Evolutionary conservation across 495 filamentous ascomycete genomes (phyloP).

Genomic region (Neurospora sp.): DNA sequence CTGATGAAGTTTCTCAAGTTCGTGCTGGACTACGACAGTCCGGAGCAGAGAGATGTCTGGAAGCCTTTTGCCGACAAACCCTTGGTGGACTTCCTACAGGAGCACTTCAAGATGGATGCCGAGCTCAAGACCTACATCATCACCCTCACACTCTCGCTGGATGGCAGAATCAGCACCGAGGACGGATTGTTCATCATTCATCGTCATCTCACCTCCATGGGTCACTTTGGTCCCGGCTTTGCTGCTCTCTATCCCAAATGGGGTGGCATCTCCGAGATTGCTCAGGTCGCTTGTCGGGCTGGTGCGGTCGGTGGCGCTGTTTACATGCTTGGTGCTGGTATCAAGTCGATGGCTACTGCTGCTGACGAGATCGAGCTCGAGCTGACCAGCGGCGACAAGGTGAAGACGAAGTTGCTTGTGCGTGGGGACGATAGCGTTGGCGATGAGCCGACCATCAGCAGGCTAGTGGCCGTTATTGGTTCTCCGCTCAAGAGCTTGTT

Average conservation of each 20-base stretch:
- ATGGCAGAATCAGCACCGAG: conserved; percentile 41
- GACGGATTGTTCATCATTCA: conserved; percentile 63
- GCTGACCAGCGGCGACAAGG: conserved; percentile 49
- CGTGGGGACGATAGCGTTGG: conserved; percentile 24
- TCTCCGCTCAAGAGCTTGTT: conserved; percentile 60
- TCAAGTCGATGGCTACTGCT: conserved; percentile 28
- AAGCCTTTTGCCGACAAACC: conserved; percentile 29
- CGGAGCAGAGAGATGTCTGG: conserved; percentile 37
- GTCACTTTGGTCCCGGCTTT: conserved; percentile 77
- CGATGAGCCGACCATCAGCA: conserved; percentile 17
- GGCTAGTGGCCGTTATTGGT: conserved; percentile 54
- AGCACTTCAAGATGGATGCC: conserved; percentile 62
- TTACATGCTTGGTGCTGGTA: conserved; percentile 69
- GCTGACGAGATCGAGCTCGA: conserved; percentile 31
- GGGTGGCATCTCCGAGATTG: conserved; percentile 84
- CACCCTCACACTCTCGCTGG: conserved; percentile 67
- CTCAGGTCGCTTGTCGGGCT: conserved; percentile 86
- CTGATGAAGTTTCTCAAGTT: conserved; percentile 87
- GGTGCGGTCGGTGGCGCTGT: conserved; percentile 85
- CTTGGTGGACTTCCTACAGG: conserved; percentile 54
- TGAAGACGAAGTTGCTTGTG: conserved; percentile 49
- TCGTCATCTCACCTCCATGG: conserved; percentile 77
- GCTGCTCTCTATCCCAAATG: conserved; percentile 81
- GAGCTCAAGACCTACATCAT: conserved; percentile 61
- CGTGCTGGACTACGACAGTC: conserved; percentile 48